Percentiles rank a stretch among this genome's conserved stretches.
These are phyloP conservation scores for Voacanga thouarsii DNA, from an alignment of 257 asterid species.

Conservation along the genomic window DNA sequence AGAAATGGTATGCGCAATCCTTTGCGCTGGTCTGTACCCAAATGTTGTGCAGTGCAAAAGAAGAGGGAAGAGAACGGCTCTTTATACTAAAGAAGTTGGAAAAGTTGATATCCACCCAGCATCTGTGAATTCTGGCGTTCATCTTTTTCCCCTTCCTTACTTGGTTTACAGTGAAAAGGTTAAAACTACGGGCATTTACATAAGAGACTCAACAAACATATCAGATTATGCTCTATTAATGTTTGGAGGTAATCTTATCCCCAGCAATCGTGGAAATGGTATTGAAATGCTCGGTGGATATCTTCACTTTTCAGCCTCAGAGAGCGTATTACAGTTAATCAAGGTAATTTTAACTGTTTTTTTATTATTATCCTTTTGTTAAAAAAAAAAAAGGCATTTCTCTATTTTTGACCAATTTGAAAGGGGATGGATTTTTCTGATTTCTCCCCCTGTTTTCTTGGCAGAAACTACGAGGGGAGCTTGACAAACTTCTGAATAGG, in stretches of 20 bases:
- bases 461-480: constrained; percentile 88
- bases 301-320: constrained; percentile 89
- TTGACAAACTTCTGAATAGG: constrained; percentile 73
- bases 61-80: constrained; percentile 80
- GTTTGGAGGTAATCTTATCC: constrained; percentile 94
- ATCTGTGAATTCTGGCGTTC: constrained; percentile 80
- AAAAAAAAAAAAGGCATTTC: background rate
- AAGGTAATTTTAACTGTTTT: constrained; percentile 37
- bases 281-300: constrained; percentile 97
- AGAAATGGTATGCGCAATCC: constrained; percentile 93
- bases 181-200: constrained; percentile 64
- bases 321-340: constrained; percentile 70
- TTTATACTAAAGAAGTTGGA: constrained; percentile 86
- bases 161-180: constrained; percentile 93
- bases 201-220: constrained; percentile 86
- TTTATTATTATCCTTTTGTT: background rate
- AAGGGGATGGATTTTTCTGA: background rate
- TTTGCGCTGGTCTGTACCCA: constrained; percentile 95
- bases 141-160: constrained; percentile 82
- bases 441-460: background rate
- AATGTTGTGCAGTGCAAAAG: constrained; percentile 96
- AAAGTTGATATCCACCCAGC: constrained; percentile 89
- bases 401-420: background rate
- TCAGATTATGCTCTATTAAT: constrained; percentile 87
- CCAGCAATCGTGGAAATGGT: constrained; percentile 68